Conservation (phyloP, 805 yeast genomes). For the Candida maesae region DNA sequence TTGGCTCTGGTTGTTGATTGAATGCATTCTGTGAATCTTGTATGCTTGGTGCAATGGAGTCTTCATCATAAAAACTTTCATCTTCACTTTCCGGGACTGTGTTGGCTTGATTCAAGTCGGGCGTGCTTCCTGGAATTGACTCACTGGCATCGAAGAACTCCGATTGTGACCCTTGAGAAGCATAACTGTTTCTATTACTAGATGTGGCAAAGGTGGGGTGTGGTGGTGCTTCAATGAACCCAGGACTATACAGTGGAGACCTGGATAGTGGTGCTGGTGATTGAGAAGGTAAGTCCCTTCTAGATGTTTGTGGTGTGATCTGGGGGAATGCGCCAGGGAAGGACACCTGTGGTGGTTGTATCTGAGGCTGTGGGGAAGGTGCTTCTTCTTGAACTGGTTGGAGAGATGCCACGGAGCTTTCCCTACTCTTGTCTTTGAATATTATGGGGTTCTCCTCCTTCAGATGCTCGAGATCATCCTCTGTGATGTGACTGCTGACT, state of each 20-base stretch:
- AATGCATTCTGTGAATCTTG: not conserved
- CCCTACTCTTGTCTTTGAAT: not conserved
- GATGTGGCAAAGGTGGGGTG: not conserved
- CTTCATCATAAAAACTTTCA: not conserved
- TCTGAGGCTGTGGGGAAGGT: not conserved
- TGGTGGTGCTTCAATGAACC: conserved; percentile 1
- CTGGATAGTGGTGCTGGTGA: conserved; percentile 2
- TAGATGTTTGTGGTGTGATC: not conserved
- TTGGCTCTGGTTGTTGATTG: not conserved
- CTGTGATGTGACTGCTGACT: conserved; percentile 1
- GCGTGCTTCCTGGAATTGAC: conserved; percentile 3
- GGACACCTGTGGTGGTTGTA: too few relatives aligned
- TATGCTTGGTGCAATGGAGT: not conserved
- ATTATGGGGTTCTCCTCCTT: conserved; percentile 5
- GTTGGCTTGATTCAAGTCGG: not conserved
- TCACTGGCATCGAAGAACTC: conserved; percentile 20
- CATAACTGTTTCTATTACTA: conserved; percentile 7
- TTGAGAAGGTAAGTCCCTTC: not conserved
- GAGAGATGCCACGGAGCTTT: not conserved
- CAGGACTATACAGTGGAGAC: conserved; percentile 5
- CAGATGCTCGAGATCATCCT: not conserved
- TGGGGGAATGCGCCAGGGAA: not conserved
- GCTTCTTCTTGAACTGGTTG: not conserved
- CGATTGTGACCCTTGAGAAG: conserved; percentile 7
- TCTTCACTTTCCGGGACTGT: not conserved